Conservation (phyloP, 495 filamentous ascomycete species). For the Annulohypoxylon maeteangense region DNA sequence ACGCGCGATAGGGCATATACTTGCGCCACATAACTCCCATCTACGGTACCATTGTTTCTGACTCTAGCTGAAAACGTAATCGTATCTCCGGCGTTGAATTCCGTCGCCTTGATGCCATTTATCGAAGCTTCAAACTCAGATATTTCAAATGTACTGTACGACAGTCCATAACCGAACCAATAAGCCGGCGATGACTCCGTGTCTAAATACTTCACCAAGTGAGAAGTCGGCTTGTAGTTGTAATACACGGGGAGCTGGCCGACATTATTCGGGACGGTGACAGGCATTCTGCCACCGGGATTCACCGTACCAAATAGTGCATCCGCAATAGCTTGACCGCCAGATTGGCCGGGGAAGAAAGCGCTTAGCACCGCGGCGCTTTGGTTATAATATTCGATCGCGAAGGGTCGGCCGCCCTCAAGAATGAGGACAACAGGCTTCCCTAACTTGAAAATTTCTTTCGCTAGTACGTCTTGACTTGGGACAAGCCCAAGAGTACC, state of each 20-base stretch:
- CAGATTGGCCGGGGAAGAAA: constrained; percentile 57
- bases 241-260: constrained; percentile 55
- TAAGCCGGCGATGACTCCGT: constrained; percentile 45
- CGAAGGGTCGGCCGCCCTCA: constrained; percentile 57
- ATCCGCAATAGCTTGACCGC: constrained; percentile 61
- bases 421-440: constrained; percentile 57
- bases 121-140: constrained; percentile 37
- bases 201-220: constrained; percentile 48
- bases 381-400: constrained; percentile 51
- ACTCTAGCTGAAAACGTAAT: constrained; percentile 50
- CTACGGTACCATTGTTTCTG: constrained; percentile 47
- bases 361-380: constrained; percentile 52
- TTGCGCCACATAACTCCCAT: constrained; percentile 54
- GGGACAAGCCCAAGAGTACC: constrained; percentile 52
- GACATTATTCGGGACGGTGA: constrained; percentile 51
- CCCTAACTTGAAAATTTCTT: constrained; percentile 51
- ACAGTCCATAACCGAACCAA: constrained; percentile 55
- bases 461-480: constrained; percentile 48
- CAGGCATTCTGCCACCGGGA: constrained; percentile 55
- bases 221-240: constrained; percentile 52
- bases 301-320: constrained; percentile 57
- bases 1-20: constrained; percentile 53
- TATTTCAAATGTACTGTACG: constrained; percentile 52
- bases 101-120: constrained; percentile 4
- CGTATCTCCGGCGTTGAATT: constrained; percentile 43